Base-by-base conservation (phyloP, 306 rosid genomes). In the Gastrolobium bilobum region DNA sequence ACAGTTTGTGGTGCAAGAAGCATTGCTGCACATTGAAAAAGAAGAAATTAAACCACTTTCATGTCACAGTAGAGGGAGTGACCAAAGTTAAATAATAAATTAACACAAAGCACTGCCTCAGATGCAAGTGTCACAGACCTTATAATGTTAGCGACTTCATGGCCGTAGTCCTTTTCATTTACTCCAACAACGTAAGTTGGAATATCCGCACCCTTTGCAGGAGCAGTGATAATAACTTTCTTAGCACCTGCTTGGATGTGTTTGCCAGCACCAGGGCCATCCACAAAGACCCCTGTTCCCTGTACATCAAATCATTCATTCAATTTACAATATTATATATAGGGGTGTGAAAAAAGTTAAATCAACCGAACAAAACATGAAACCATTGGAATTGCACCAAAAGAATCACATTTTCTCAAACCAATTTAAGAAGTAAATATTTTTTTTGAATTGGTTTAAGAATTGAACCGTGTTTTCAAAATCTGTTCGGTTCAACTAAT, bases 271-370 rank as follows among this genome's bases (percentile, higher is more conserved):
- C 99, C 99, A 47, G 99, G 98, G 60, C 98, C 98, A 77, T 96
- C 99, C 77, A 96, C 99, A 77, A 96, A 96, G 64, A 96, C 99
- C 72, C 99, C 99, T 5, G 99, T 96, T 77, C 99, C 99, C 99
- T 94, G 93, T 76, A 57, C 61, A 51, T 33, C 59, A 65, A 42
- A 1, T 51, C 57, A 46, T 38, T 37, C 73, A 70, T 68, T 81
- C 58, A 8, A 46, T 62, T 56, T 69, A 20, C 26, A 20, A 20
- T 1, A 20, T 20, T 20, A 20, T 20, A 20, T 20, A 20, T 20
- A 20, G 26, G 26, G 26, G 26, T 20, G 26, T 20, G 26, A 20
- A 20, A 20, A 20, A 20, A 20, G 26, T 20, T 20, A 20, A 20
- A 20, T 20, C 26, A 20, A 20, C 26, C 26, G 26, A 20, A 20